Percentiles rank a stretch among this genome's conserved stretches.
These are phyloP conservation scores for Heterobasidion annosum DNA, from an alignment of 1,284 basidiomycete genomes.

Conservation along the genomic window DNA sequence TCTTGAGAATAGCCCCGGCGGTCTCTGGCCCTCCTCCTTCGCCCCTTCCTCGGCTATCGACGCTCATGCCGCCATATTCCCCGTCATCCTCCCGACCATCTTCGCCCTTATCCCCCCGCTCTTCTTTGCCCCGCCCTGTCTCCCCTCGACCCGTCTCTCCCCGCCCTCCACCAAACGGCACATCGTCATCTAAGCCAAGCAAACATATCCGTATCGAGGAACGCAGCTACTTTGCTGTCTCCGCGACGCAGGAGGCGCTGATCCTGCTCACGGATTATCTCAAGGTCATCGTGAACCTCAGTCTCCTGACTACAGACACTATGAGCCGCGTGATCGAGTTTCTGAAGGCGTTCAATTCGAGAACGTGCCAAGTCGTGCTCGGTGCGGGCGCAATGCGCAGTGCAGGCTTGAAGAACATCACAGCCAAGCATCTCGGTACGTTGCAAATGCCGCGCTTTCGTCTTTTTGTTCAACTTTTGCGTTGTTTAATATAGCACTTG, in stretches of 20 bases:
- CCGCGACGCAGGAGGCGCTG: constrained; percentile 77
- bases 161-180: constrained; percentile 19
- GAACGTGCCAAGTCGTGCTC: constrained; percentile 96
- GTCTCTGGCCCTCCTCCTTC: constrained; percentile 19
- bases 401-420: constrained; percentile 96
- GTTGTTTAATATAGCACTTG: constrained; percentile 54
- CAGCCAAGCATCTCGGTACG: constrained; percentile 91
- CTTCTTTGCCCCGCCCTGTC: constrained; percentile 9
- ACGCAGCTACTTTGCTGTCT: constrained; percentile 76
- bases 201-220: constrained; percentile 84
- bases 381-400: constrained; percentile 98
- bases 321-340: constrained; percentile 95
- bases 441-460: constrained; percentile 5
- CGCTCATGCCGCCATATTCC: constrained; percentile 14
- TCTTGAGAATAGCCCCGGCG: constrained; percentile 16
- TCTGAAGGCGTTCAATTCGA: constrained; percentile 95
- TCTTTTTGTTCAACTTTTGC: constrained; percentile 6
- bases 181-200: constrained; percentile 17
- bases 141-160: constrained; percentile 18
- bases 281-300: constrained; percentile 80
- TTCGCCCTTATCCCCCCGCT: constrained; percentile 17
- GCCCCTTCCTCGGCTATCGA: constrained; percentile 9
- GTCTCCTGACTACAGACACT: constrained; percentile 85
- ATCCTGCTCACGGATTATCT: constrained; percentile 81
- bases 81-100: constrained; percentile 16